These are phyloP conservation scores for Thermochaetoides thermophila DNA, from an alignment of 495 filamentous ascomycete genomes.

Conservation along the genomic window DNA sequence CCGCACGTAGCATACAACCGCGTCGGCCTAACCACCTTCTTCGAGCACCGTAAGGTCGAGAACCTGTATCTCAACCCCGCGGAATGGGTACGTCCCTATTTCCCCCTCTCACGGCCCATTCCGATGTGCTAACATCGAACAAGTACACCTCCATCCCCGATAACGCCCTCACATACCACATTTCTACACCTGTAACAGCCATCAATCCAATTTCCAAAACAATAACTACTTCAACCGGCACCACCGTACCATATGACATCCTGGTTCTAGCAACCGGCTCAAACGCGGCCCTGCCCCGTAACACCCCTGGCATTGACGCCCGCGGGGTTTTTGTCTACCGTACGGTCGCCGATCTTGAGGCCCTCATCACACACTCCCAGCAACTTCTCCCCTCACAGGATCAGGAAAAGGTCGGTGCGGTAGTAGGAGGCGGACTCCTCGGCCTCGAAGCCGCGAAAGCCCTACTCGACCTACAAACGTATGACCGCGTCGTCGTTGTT, in stretches of 20 bases:
- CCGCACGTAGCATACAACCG: slow-evolving; percentile 87
- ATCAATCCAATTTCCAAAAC: slow-evolving; percentile 50
- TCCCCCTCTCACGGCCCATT: neutral
- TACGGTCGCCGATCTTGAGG: slow-evolving; percentile 72
- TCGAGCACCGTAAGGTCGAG: slow-evolving; percentile 79
- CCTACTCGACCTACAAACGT: slow-evolving; percentile 78
- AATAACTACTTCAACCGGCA: slow-evolving; percentile 56
- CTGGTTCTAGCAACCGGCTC: slow-evolving; percentile 88
- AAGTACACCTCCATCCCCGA: slow-evolving; percentile 36
- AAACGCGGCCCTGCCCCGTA: slow-evolving; percentile 65
- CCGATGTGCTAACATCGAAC: neutral
- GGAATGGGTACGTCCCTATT: slow-evolving; percentile 56
- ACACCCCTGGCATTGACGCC: slow-evolving; percentile 74
- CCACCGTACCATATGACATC: slow-evolving; percentile 67
- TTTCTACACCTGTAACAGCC: slow-evolving; percentile 65
- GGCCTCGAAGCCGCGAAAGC: slow-evolving; percentile 92
- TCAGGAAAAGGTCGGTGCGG: slow-evolving; percentile 56
- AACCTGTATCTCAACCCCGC: slow-evolving; percentile 79
- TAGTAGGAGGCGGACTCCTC: slow-evolving; percentile 82
- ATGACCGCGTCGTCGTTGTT: slow-evolving; percentile 64
- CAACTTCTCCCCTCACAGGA: no score
- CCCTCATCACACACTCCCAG: slow-evolving; percentile 58
- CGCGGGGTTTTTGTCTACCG: slow-evolving; percentile 91
- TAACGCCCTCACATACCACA: slow-evolving; percentile 60
- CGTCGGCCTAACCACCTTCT: slow-evolving; percentile 88